phyloP scores from a whole-genome alignment of 2,329 filamentous ascomycete species.

The Lecanicillium sp. region DNA sequence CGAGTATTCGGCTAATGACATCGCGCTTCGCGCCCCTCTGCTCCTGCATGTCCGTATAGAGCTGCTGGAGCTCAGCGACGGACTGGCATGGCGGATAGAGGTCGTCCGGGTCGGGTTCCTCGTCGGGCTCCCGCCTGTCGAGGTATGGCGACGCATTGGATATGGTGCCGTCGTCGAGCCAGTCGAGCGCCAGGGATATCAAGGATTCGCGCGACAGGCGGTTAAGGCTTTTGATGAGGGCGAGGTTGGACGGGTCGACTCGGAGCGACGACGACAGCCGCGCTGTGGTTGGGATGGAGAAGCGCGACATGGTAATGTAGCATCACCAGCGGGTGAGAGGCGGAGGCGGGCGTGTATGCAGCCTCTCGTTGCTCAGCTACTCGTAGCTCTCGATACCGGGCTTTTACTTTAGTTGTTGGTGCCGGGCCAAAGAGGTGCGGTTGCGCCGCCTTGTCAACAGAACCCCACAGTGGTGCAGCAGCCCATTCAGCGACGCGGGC shows the following conservation, averaged over 20 bases:
- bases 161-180: slow-evolving; percentile 63
- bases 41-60: slow-evolving; percentile 53
- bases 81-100: slow-evolving; percentile 62
- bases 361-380: no score
- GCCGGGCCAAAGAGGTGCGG: no score
- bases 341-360: no score
- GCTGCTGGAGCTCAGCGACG: slow-evolving; percentile 56
- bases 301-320: slow-evolving; percentile 35
- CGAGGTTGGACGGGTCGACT: slow-evolving; percentile 56
- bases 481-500: no score
- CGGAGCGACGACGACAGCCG: slow-evolving; percentile 65
- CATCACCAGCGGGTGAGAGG: no score
- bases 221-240: slow-evolving; percentile 58
- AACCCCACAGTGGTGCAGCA: no score
- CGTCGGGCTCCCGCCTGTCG: slow-evolving; percentile 24
- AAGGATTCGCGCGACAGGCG: slow-evolving; percentile 67
- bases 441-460: no score
- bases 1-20: slow-evolving; percentile 53
- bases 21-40: slow-evolving; percentile 56
- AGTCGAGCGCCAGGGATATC: slow-evolving; percentile 64
- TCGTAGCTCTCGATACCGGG: no score
- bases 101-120: slow-evolving; percentile 53
- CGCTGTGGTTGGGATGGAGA: slow-evolving; percentile 63
- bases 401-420: no score
- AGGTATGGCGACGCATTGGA: slow-evolving; percentile 39